Percentiles rank a stretch among this genome's conserved stretches.
These are phyloP conservation scores for Ustilago cynodontis DNA, from an alignment of 1,284 basidiomycete genomes.

Conservation along the genomic window DNA sequence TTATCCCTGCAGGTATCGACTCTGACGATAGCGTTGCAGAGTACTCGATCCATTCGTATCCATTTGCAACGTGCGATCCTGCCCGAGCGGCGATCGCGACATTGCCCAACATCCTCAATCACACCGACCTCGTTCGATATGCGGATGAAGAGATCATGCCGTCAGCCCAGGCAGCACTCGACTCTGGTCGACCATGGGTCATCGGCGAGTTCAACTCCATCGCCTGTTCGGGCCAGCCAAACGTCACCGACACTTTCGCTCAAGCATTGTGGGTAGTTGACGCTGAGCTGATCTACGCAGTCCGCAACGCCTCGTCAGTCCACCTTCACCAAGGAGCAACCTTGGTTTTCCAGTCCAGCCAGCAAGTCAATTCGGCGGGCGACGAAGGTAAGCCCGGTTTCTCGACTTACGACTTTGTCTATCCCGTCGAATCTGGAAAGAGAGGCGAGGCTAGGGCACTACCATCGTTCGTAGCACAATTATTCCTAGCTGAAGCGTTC, in stretches of 20 bases:
- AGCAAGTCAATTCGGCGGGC: conserved; percentile 11
- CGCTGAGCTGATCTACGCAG: conserved; percentile 21
- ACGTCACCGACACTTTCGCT: conserved; percentile 20
- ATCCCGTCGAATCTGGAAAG: conserved; percentile 13
- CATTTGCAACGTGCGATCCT: conserved; percentile 21
- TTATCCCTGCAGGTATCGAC: conserved; percentile 21
- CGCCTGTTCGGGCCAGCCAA: conserved; percentile 17
- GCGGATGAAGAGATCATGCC: conserved; percentile 17
- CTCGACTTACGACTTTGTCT: conserved; percentile 17
- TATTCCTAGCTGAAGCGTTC: conserved; percentile 18
- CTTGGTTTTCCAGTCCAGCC: conserved; percentile 12
- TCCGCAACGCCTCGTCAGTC: conserved; percentile 12
- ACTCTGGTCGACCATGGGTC: conserved; percentile 7
- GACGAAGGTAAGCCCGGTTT: conserved; percentile 16
- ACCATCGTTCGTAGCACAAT: conserved; percentile 10
- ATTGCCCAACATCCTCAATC: conserved; percentile 17
- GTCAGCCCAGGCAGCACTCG: conserved; percentile 6
- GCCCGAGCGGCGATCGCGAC: conserved; percentile 6
- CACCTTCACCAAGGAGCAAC: conserved; percentile 20
- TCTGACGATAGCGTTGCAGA: neutral
- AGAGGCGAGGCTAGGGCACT: conserved; percentile 7
- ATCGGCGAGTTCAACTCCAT: conserved; percentile 19
- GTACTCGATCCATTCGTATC: conserved; percentile 23
- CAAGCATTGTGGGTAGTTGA: conserved; percentile 19
- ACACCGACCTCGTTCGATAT: conserved; percentile 8